Conservation (phyloP, 2,329 filamentous ascomycete species). For the Epichloe coenophiala region DNA sequence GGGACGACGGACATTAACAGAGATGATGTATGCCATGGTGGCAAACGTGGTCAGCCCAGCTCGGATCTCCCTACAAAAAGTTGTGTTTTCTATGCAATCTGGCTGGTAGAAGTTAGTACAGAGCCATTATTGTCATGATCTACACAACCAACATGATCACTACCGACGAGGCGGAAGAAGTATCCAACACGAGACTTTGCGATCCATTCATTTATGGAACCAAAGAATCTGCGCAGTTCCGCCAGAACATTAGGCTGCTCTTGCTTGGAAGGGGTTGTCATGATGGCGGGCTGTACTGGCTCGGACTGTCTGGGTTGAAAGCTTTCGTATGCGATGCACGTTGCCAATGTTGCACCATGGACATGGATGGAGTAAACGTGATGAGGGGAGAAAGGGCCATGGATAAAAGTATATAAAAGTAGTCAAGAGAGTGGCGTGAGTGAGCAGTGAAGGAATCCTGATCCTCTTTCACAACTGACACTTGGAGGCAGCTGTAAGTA, state of each 20-base stretch:
- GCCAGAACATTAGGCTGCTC: background rate
- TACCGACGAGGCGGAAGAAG: constrained; percentile 4
- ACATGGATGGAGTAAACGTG: background rate
- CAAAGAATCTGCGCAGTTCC: constrained; percentile 46
- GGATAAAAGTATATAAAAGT: background rate
- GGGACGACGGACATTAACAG: constrained; percentile 41
- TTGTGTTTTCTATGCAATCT: constrained; percentile 52
- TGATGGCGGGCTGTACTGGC: background rate
- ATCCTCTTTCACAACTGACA: background rate
- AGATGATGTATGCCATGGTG: constrained; percentile 78
- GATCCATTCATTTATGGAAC: background rate
- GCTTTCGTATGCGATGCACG: background rate
- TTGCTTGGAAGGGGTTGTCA: constrained; percentile 2
- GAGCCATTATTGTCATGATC: background rate
- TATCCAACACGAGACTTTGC: constrained; percentile 3
- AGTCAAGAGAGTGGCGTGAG: background rate
- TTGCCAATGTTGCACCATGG: background rate
- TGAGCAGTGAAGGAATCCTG: background rate
- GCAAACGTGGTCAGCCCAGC: constrained; percentile 71
- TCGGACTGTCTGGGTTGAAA: background rate
- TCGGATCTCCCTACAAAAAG: constrained; percentile 64
- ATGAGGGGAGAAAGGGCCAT: background rate
- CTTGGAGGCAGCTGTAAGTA: background rate
- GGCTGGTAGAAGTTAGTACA: constrained; percentile 30
- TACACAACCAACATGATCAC: constrained; percentile 2